Base-by-base conservation (phyloP, 2,329 filamentous ascomycete genomes). In the Exophiala xenobiotica region DNA sequence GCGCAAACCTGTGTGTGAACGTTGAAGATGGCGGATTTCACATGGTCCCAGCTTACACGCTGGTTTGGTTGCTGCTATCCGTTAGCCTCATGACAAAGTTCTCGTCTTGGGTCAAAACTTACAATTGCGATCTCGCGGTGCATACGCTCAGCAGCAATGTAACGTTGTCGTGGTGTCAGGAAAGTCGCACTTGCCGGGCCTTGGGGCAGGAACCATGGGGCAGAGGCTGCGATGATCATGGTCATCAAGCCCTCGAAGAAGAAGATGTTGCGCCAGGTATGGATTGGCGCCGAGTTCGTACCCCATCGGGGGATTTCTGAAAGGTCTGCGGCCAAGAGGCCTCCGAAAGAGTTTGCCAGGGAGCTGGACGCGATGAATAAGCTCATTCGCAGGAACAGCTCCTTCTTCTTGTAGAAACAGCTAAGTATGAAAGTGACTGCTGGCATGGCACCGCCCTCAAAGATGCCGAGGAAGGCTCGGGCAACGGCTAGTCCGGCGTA, bases 391-490 rank as follows among this genome's bases (percentile, higher is more conserved):
- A 65, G 65, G 44, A 76, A 74, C 1, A 68, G 64, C 43, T 73
- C 69, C 31, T 69, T 65, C 3, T 72, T 64, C 11, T 69, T 68
- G 47, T 76, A 77, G 70, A 85, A 85, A 60, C 83, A 78, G 0
- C 79, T 82, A 2, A 85, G 66, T 53, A 82, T 84, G 62, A 84
- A 83, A 0, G 82, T 81, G 1, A 84, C 76, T 11, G 49, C 54
- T 6, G 50, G 42, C 39, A 54, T 53, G 23, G 50, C 46, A n/a
- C 47, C 50, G 8, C 41, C 64, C 40, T 80, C 77, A n/a, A 74
- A 73, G 26, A 78, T 58, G 38, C 78, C 78, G 0, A 80, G 70
- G 29, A 76, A 69, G 49, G 72, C 70, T 24, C 78, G 70, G 42
- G 74, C 65, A 56, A 68, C 70, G 61, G 82, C 67, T 18, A 81